A percentile compares a stretch with the other conserved stretches of the same genome.
Conservation (phyloP, 306 rosid species). For the Vigna unguiculata region DNA sequence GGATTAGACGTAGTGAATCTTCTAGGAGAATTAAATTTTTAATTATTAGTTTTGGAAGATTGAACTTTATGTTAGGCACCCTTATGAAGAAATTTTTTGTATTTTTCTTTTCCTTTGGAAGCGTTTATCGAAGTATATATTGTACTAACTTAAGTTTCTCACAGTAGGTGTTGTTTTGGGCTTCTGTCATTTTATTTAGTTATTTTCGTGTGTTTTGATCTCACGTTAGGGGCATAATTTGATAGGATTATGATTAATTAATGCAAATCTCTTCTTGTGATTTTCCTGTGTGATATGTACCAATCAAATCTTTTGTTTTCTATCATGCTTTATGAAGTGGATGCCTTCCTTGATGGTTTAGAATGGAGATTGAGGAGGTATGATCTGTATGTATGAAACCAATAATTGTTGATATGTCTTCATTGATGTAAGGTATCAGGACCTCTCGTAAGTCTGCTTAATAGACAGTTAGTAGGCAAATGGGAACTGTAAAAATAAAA, state of each 20-base stretch:
- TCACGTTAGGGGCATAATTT: neutral
- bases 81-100: too few species aligned
- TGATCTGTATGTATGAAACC: neutral
- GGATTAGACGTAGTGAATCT: neutral
- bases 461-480: neutral
- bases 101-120: neutral
- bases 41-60: constrained; percentile 2
- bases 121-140: neutral
- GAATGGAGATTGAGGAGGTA: constrained; percentile 22
- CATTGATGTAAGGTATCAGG: neutral
- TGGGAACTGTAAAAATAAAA: neutral
- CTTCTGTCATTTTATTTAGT: neutral
- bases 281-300: constrained; percentile 15
- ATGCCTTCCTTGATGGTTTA: constrained; percentile 27
- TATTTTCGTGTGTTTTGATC: neutral
- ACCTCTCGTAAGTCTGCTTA: neutral
- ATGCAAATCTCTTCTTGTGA: neutral
- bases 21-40: neutral
- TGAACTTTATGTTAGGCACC: neutral
- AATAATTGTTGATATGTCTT: constrained; percentile 20
- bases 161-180: neutral
- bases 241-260: neutral
- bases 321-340: constrained; percentile 23
- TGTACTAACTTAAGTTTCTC: neutral
- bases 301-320: constrained; percentile 9